Percentiles rank a stretch among this genome's conserved stretches.
Conservation (phyloP, 208 protist genomes). For the Plasmodiophora brassicae region DNA sequence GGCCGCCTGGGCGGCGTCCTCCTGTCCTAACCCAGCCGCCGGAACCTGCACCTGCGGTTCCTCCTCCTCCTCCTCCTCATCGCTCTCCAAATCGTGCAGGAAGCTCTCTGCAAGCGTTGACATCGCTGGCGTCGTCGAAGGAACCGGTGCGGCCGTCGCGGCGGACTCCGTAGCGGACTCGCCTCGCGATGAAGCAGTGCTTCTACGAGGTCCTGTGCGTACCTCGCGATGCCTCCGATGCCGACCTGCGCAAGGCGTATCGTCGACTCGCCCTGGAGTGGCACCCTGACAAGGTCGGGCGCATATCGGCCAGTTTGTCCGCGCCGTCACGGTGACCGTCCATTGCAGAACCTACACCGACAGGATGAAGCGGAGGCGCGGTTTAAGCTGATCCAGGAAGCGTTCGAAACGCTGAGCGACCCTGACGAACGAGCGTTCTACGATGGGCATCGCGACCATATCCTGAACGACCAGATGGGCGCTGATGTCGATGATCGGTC, state of each 20-base stretch:
- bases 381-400: slow-evolving; percentile 45
- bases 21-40: too few species aligned
- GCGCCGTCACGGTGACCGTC: too few species aligned
- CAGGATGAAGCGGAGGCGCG: slow-evolving; percentile 34
- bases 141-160: too few species aligned
- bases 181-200: not conserved
- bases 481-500: not conserved
- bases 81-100: too few species aligned
- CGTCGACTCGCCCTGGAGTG: not conserved
- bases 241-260: not conserved
- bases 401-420: slow-evolving; percentile 34
- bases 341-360: slow-evolving; percentile 39
- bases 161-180: too few species aligned
- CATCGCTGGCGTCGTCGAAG: too few species aligned
- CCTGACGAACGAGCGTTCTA: slow-evolving; percentile 2
- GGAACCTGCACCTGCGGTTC: too few species aligned
- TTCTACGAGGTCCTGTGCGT: slow-evolving; percentile 25
- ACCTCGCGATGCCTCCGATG: not conserved
- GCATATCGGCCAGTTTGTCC: too few species aligned
- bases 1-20: too few species aligned
- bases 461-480: not conserved
- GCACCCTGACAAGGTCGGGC: slow-evolving; percentile 47
- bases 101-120: too few species aligned
- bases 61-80: too few species aligned
- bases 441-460: not conserved